A percentile compares a stretch with the other conserved stretches of the same genome.
Conservation (phyloP, 768 basidiomycete genomes). For the Naganishia kalamii region DNA sequence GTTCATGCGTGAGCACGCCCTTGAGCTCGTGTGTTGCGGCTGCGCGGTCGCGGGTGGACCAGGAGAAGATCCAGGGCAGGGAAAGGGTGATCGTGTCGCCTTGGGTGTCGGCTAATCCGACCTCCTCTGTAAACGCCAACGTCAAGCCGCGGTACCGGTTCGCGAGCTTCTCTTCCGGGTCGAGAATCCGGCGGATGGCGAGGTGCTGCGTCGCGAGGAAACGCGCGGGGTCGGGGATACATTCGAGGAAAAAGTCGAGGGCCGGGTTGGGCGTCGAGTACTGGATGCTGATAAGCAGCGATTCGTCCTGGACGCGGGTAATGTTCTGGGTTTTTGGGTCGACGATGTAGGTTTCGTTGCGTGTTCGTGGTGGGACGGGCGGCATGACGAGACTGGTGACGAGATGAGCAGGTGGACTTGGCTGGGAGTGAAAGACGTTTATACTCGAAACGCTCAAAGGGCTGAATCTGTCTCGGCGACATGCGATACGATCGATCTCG, state of each 20-base stretch:
- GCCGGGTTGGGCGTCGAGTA: conserved; percentile 50
- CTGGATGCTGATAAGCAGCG: conserved; percentile 66
- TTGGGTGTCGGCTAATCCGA: conserved; percentile 11
- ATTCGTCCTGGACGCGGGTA: conserved; percentile 57
- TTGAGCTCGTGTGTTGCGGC: conserved; percentile 14
- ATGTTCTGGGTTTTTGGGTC: conserved; percentile 25
- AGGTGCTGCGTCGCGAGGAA: neutral
- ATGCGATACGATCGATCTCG: too few relatives aligned
- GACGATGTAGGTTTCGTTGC: neutral
- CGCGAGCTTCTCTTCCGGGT: neutral
- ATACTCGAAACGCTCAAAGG: too few relatives aligned
- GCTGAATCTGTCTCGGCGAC: too few relatives aligned
- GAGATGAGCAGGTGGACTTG: neutral
- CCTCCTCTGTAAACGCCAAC: neutral
- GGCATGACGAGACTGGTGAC: neutral
- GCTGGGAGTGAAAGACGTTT: too few relatives aligned
- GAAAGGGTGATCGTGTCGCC: conserved; percentile 13
- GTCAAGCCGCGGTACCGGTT: conserved; percentile 6
- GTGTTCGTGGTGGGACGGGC: neutral
- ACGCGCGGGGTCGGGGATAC: neutral
- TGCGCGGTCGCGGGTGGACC: neutral
- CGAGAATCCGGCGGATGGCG: neutral
- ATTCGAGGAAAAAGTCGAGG: neutral
- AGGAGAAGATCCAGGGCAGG: conserved; percentile 12
- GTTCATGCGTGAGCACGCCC: conserved; percentile 17